Evolutionary conservation across 495 filamentous ascomycete genomes (phyloP).

Genomic region (Articulospora tetracladia): DNA sequence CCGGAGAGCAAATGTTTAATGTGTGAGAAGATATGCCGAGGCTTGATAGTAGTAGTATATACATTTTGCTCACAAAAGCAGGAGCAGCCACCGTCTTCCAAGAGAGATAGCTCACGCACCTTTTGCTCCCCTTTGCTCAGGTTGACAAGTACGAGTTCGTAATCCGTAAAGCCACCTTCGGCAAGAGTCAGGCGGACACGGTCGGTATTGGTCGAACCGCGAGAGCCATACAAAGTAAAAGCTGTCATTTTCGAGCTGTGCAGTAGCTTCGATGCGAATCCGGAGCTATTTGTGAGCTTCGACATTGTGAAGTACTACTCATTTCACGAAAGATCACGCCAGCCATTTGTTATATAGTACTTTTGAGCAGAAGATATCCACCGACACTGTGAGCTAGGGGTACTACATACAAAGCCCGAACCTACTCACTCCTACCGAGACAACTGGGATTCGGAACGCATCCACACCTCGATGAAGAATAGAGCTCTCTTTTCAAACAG

Average conservation of each 20-base stretch:
- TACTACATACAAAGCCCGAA: slow-evolving; percentile 13
- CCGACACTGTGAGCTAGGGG: slow-evolving; percentile 21
- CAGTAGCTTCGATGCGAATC: slow-evolving; percentile 27
- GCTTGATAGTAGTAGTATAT: no score
- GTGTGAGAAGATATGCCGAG: no score
- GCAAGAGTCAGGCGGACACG: slow-evolving; percentile 35
- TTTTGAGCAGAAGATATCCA: slow-evolving; percentile 22
- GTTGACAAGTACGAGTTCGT: slow-evolving; percentile 33
- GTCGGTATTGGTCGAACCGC: slow-evolving; percentile 34
- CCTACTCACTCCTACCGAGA: not conserved
- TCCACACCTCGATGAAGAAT: not conserved
- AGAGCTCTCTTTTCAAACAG: slow-evolving; percentile 8
- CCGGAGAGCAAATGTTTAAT: no score
- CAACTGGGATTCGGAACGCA: not conserved
- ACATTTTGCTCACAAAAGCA: slow-evolving; percentile 22
- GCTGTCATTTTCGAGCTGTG: slow-evolving; percentile 33
- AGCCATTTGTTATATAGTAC: slow-evolving; percentile 27
- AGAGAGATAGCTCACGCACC: slow-evolving; percentile 26
- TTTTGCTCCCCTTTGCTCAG: slow-evolving; percentile 35
- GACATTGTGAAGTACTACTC: slow-evolving; percentile 23
- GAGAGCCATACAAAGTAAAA: slow-evolving; percentile 36
- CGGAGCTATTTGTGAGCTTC: slow-evolving; percentile 8
- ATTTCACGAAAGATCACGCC: slow-evolving; percentile 23
- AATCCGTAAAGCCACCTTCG: slow-evolving; percentile 36
- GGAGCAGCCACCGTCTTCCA: slow-evolving; percentile 22